Evolutionary conservation across 768 basidiomycete genomes (phyloP), one percentile per base, ranked within the genome.

Genomic region (Tricholoma furcatifolium): DNA sequence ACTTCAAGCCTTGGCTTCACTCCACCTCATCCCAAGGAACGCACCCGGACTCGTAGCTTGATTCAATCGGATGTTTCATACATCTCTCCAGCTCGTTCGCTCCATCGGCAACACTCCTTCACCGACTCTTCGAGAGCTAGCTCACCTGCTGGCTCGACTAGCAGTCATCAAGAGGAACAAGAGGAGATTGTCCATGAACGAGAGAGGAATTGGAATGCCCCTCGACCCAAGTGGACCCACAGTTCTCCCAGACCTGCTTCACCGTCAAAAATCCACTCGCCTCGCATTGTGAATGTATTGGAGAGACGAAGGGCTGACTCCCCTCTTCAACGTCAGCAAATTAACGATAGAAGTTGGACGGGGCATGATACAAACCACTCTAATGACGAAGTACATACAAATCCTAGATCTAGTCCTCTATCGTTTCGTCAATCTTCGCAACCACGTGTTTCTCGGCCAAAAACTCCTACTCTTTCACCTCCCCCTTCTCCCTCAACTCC

Each of bases 181-280:
- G 58, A 52, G 12, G 63, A 69, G 35, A 43, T 59, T 24, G 46
- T 60, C 8, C 65, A 67, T 43, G 76, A 79, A 58, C 76, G 84
- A 43, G 85, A 87, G 66, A 74, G 82, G 43, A 87, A 87, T 60
- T 87, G 85, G 86, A 83, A 85, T 64, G 78, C 84, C 7, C 82
- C 81, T n/a, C 78, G 74, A 34, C 84, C 82, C 6, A 76, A 72
- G 46, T 85, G 84, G 84, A 63, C 68, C 17, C 57, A 60, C 30
- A 65, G 60, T 44, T 42, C 51, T 27, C 43, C 53, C 40, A 36
- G 40, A 14, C 38, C 57, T n/a, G 38, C 34, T 9, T 58, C 59
- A 15, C 59, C 57, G 14, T 54, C 52, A 24, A 42, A 50, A 39
- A 27, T 51, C 31, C 53, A 59, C 55, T 56, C 49, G 7, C 42